A percentile compares a stretch with the other conserved stretches of the same genome.
Evolutionary conservation across 1,284 basidiomycete genomes (phyloP).

Genomic region (Cryptococcus jaspeensis): DNA sequence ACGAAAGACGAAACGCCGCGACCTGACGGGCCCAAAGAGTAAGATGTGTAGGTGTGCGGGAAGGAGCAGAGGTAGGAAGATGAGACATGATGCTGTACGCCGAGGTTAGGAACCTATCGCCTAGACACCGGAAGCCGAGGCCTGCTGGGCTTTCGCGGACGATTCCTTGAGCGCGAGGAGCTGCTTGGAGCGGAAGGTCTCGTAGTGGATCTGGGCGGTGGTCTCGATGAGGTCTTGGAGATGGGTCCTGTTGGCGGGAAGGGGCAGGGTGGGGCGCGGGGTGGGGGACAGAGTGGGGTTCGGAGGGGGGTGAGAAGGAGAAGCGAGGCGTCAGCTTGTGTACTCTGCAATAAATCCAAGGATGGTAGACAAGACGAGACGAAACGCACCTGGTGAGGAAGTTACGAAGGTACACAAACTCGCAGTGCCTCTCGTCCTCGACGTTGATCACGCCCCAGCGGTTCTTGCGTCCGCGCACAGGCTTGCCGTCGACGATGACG

Average conservation of each 20-base stretch:
- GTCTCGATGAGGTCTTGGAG: slow-evolving; percentile 98
- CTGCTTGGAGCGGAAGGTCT: slow-evolving; percentile 99
- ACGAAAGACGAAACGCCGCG: no score
- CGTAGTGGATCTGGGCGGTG: slow-evolving; percentile 97
- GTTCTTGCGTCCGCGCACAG: slow-evolving; percentile 93
- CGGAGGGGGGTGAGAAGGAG: no score
- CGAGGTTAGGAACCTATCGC: no score
- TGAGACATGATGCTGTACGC: neutral
- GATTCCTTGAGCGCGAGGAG: slow-evolving; percentile 51
- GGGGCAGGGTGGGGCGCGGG: neutral
- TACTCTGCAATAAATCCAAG: no score
- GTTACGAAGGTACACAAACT: slow-evolving; percentile 95
- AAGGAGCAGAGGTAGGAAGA: neutral
- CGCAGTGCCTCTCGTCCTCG: slow-evolving; percentile 94
- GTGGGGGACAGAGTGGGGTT: no score
- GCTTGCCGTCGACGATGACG: slow-evolving; percentile 92
- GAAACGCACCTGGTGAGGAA: slow-evolving; percentile 77
- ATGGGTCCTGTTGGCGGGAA: slow-evolving; percentile 66
- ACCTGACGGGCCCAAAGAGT: no score
- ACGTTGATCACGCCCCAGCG: slow-evolving; percentile 98
- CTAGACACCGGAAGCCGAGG: slow-evolving; percentile 2
- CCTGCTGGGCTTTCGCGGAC: slow-evolving; percentile 44
- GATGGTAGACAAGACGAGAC: neutral
- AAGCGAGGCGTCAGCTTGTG: neutral
- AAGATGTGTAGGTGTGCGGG: no score